Evolutionary conservation across 2,329 filamentous ascomycete species (phyloP), one percentile per base, ranked within the genome.

Genomic region (Colletotrichum orbiculare): DNA sequence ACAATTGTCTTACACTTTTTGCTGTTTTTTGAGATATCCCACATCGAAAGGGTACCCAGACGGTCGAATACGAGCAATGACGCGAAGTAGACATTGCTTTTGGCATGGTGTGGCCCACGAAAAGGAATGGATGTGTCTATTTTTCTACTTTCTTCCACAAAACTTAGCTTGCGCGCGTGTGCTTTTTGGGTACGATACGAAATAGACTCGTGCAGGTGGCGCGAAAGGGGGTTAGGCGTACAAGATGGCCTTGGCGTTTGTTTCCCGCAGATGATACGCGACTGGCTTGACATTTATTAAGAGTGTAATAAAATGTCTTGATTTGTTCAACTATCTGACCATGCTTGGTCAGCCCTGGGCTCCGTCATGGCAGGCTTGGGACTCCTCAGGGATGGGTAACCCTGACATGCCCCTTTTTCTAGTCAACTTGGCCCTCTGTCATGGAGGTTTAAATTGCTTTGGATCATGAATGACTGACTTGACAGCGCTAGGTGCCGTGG

Each of bases 181-280:
- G 25, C 34, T 52, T 42, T 53, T 25, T 11, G 63, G 58, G 53
- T 38, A 46, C 34, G 47, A 47, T 55, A 66, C 63, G 63, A 62
- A 53, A 66, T 57, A 66, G 58, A 66, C 45, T 35, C 43, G 25
- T 46, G 25, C 12, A 35, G 38, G 12, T 11, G 45, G 43, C 15
- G 55, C n/a, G 43, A 33, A 11, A 37, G 47, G 55, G 4, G 46
- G 47, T 38, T n/a, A 25, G 55, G 55, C 45, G 55, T 33, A 52
- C 38, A 48, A 53, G 56, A 60, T 12, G 56, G 54, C 17, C 46
- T 48, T 4, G 42, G n/a, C 15, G 17, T 33, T 47, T 25, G 25
- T 25, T 25, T 25, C 25, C 25, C 25, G 25, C 25, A 25, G 25
- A 25, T 25, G 25, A 1, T 5, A 25, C 4, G 25, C 25, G 25